These are phyloP conservation scores for Diphasiastrum complanatum DNA, from an alignment of 83 land plant genomes.

Conservation along the genomic window DNA sequence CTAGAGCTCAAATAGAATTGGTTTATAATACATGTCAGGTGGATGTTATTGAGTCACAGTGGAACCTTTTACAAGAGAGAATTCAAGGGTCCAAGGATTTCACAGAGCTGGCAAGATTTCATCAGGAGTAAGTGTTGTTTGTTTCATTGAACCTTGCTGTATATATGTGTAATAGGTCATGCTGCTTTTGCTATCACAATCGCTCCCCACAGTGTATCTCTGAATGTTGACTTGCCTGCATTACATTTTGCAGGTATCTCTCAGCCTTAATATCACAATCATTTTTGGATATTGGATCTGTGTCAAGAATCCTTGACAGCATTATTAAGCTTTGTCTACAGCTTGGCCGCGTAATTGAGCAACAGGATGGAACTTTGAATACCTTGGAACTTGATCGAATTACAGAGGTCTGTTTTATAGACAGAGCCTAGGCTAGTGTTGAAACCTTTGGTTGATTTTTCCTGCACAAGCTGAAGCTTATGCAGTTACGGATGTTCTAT, in stretches of 20 bases:
- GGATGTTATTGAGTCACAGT: conserved; percentile 98
- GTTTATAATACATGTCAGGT: conserved; percentile 41
- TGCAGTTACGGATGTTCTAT: too few species aligned
- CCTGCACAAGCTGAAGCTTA: too few species aligned
- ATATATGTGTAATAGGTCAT: not conserved
- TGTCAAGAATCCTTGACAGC: conserved; percentile 88
- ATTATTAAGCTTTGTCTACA: conserved; percentile 89
- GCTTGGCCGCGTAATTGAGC: conserved; percentile 82
- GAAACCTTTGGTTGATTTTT: too few species aligned
- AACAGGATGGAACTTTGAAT: conserved; percentile 55
- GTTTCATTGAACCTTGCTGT: conserved; percentile 4
- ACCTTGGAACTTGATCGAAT: conserved; percentile 69
- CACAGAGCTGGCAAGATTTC: conserved; percentile 87
- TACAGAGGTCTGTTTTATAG: conserved; percentile 56
- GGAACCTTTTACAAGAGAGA: conserved; percentile 90
- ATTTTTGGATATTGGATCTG: conserved; percentile 94
- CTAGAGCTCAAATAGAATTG: not conserved
- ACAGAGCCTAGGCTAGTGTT: too few species aligned
- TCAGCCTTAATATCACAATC: conserved; percentile 96
- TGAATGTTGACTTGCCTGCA: conserved; percentile 9
- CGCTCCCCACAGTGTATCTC: not conserved
- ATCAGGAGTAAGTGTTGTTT: conserved; percentile 75
- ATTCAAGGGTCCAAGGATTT: conserved; percentile 92
- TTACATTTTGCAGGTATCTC: conserved; percentile 54
- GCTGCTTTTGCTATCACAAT: not conserved